A percentile compares a stretch with the other conserved stretches of the same genome.
These are phyloP conservation scores for Mucor circinelloides DNA, from an alignment of 371 early-diverging fungal species.

Conservation along the genomic window DNA sequence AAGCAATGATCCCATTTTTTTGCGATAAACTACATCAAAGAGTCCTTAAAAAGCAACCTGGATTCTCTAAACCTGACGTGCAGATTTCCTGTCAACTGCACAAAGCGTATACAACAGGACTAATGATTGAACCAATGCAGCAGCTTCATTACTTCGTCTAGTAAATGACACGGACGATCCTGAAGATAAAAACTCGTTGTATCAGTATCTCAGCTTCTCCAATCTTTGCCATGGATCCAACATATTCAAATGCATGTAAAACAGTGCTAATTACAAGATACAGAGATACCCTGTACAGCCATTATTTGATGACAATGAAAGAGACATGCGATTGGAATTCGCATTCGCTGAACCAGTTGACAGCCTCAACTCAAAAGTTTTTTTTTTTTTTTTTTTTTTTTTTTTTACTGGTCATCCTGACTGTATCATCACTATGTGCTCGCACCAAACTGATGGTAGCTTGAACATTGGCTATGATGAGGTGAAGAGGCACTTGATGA, in stretches of 20 bases:
- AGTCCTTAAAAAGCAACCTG: constrained; percentile 18
- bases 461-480: no score
- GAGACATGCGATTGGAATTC: constrained; percentile 21
- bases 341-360: constrained; percentile 16
- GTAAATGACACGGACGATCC: constrained; percentile 17
- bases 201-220: constrained; percentile 26
- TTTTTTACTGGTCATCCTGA: no score
- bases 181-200: constrained; percentile 22
- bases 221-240: constrained; percentile 27
- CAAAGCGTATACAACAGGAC: constrained; percentile 19
- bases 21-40: constrained; percentile 17
- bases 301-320: constrained; percentile 26
- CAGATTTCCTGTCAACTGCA: constrained; percentile 18
- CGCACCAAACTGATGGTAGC: no score
- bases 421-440: no score
- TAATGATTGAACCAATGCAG: constrained; percentile 16
- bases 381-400: no score
- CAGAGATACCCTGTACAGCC: constrained; percentile 26
- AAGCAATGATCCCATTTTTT: constrained; percentile 21
- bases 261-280: constrained; percentile 28
- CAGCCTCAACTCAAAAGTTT: no score
- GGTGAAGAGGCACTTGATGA: no score
- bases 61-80: constrained; percentile 10
- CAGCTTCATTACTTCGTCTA: constrained; percentile 17
- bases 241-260: constrained; percentile 21